These are phyloP conservation scores for Chaetothyriales sp. DNA, from an alignment of 2,329 filamentous ascomycete species.

Conservation along the genomic window DNA sequence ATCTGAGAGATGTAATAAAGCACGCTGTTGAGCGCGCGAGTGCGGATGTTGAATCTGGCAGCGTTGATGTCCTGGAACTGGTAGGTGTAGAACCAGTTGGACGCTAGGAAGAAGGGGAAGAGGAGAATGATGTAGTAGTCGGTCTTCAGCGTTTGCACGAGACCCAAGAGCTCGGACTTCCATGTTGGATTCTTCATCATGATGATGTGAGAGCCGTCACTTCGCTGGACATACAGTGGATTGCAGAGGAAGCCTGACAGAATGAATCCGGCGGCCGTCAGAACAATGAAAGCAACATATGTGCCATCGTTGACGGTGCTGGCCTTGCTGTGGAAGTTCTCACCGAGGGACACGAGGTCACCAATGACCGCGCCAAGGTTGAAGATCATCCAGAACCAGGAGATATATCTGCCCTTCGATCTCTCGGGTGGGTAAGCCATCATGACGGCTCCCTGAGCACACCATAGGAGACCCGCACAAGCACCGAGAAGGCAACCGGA, in stretches of 20 bases:
- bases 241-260: constrained; percentile 53
- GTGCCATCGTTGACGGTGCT: constrained; percentile 51
- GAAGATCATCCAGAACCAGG: constrained; percentile 81
- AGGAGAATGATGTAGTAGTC: constrained; percentile 62
- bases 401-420: constrained; percentile 69
- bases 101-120: constrained; percentile 71
- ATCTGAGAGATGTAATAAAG: constrained; percentile 75
- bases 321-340: constrained; percentile 30
- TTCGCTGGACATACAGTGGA: constrained; percentile 54
- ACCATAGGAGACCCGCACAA: constrained; percentile 29
- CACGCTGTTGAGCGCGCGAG: constrained; percentile 60
- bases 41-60: constrained; percentile 59
- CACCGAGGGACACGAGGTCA: constrained; percentile 39
- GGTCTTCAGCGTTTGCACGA: constrained; percentile 56
- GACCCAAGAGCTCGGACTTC: constrained; percentile 62
- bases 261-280: constrained; percentile 59
- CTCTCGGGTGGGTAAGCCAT: constrained; percentile 67
- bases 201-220: constrained; percentile 67
- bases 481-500: constrained; percentile 27
- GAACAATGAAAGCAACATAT: constrained; percentile 78
- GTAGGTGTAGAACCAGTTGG: constrained; percentile 70
- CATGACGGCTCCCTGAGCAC: constrained; percentile 29
- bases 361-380: constrained; percentile 74
- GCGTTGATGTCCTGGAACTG: constrained; percentile 64
- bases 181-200: constrained; percentile 84